These are phyloP conservation scores for Mayamaea pseudoterrestris DNA, from an alignment of 108 stramenopile genomes.

Conservation along the genomic window DNA sequence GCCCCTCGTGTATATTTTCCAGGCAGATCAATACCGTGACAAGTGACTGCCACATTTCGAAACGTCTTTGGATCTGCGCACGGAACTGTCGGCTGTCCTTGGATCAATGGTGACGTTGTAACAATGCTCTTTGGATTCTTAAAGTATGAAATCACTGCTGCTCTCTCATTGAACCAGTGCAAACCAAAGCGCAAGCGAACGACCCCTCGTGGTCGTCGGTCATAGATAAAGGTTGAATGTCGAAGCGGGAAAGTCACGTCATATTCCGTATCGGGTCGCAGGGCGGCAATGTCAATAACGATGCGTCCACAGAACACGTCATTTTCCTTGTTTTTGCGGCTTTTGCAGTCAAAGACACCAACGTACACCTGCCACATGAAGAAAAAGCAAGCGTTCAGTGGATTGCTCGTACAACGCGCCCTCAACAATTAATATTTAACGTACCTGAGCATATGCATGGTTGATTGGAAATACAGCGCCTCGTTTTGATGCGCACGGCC, in stretches of 20 bases:
- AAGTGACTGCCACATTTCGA: conserved; percentile 43
- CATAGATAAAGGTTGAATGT: conserved; percentile 38
- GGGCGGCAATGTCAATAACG: conserved; percentile 27
- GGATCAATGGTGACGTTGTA: neutral
- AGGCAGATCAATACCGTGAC: conserved; percentile 42
- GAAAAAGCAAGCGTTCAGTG: no score
- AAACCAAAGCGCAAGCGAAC: conserved; percentile 45
- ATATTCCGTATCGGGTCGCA: conserved; percentile 45
- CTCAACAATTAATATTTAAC: no score
- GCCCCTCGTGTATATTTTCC: conserved; percentile 37
- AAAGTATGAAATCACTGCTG: conserved; percentile 38
- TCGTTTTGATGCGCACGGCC: conserved; percentile 29
- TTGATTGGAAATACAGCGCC: conserved; percentile 45
- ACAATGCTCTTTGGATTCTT: conserved; percentile 19
- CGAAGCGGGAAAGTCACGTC: conserved; percentile 52
- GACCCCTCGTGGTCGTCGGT: conserved; percentile 39
- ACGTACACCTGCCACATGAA: no score
- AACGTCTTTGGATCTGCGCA: conserved; percentile 52
- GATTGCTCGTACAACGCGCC: no score
- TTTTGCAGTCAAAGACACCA: conserved; percentile 45
- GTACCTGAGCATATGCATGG: conserved; percentile 50
- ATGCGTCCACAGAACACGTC: conserved; percentile 45
- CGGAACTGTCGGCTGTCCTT: conserved; percentile 25
- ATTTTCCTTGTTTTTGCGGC: conserved; percentile 29
- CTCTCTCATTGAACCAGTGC: conserved; percentile 41